These are phyloP conservation scores for Lichtheimia ramosa DNA, from an alignment of 371 early-diverging fungal species.

Conservation along the genomic window DNA sequence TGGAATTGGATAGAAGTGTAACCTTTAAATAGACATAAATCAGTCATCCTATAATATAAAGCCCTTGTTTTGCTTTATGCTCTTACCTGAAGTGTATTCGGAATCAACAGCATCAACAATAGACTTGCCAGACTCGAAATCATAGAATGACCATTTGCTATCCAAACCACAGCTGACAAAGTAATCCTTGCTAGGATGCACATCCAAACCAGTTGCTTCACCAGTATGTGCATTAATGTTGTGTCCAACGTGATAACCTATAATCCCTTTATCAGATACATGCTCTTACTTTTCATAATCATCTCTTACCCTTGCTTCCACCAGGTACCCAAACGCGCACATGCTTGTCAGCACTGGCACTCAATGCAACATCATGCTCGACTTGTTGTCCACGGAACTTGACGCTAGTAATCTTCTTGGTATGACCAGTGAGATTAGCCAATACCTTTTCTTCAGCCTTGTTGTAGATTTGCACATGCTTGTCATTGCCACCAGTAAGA, in stretches of 20 bases:
- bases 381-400: conserved; percentile 65
- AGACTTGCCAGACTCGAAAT: conserved; percentile 66
- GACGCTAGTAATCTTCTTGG: conserved; percentile 74
- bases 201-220: conserved; percentile 70
- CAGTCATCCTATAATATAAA: conserved; percentile 50
- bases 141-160: conserved; percentile 81
- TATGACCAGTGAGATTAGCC: conserved; percentile 78
- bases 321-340: conserved; percentile 75
- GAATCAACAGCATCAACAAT: conserved; percentile 49
- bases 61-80: not conserved
- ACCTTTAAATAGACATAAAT: conserved; percentile 19
- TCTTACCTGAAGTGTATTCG: conserved; percentile 28
- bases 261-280: not conserved
- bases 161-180: conserved; percentile 76
- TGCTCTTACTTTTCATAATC: not conserved
- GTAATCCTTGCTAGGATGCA: conserved; percentile 82
- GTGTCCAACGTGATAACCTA: conserved; percentile 56
- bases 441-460: conserved; percentile 64
- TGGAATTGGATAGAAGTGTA: conserved; percentile 82
- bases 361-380: conserved; percentile 58
- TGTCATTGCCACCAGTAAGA: conserved; percentile 83
- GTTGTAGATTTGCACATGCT: conserved; percentile 72
- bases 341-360: conserved; percentile 81
- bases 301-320: conserved; percentile 17
- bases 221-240: conserved; percentile 66